Conservation (phyloP, 768 basidiomycete genomes). For the Phylloporus rhodoxanthus region DNA sequence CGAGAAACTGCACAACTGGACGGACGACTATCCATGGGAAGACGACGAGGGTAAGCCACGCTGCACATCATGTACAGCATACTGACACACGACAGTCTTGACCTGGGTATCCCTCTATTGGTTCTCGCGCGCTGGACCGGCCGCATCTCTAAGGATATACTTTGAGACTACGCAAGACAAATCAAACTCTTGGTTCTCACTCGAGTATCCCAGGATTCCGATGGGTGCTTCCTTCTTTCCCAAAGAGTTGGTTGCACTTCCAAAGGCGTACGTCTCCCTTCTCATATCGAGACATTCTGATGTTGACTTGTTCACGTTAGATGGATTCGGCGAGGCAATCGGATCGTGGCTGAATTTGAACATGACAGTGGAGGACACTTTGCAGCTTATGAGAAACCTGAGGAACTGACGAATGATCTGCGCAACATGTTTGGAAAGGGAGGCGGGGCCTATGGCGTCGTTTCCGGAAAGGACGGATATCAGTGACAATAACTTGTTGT, state of each 20-base stretch:
- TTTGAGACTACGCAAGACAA: constrained; percentile 35
- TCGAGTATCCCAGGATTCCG: constrained; percentile 30
- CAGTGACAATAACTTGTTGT: too few relatives aligned
- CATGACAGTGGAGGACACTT: constrained; percentile 57
- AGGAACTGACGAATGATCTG: constrained; percentile 44
- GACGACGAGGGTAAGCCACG: constrained; percentile 46
- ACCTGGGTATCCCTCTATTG: constrained; percentile 57
- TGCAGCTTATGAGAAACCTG: constrained; percentile 48
- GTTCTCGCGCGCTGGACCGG: constrained; percentile 55
- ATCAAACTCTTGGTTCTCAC: rapidly evolving
- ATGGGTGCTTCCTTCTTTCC: constrained; percentile 50
- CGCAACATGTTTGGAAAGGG: constrained; percentile 53
- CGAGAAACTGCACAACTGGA: constrained; percentile 45
- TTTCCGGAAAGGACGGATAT: constrained; percentile 42
- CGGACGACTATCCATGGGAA: constrained; percentile 50
- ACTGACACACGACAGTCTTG: constrained; percentile 35
- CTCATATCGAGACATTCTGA: too few relatives aligned
- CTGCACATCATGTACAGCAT: background rate
- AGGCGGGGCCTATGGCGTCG: constrained; percentile 44
- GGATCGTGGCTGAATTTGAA: constrained; percentile 42
- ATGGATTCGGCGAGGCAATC: constrained; percentile 36
- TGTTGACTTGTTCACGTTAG: constrained; percentile 21
- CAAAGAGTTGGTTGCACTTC: constrained; percentile 36
- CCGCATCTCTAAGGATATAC: constrained; percentile 54
- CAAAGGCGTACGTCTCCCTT: constrained; percentile 32